Percentiles rank a stretch among this genome's conserved stretches.
Evolutionary conservation across 75 land plant genomes (phyloP).

Genomic region (Cryptomeria japonica): DNA sequence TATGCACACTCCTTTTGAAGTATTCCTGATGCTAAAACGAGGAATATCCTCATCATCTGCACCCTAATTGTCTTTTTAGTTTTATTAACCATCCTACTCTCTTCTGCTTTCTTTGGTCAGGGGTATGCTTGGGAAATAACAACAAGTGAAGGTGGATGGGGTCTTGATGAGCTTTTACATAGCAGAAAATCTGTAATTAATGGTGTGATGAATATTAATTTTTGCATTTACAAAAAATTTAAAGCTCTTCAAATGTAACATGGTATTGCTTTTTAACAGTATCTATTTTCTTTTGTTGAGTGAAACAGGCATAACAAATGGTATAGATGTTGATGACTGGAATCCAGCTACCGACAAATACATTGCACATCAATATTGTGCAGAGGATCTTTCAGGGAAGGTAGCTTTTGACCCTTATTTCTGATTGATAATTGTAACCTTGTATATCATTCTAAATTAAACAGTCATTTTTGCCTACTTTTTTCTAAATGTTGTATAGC

Average conservation of each 20-base stretch:
- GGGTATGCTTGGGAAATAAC: conserved; percentile 98
- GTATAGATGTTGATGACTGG: conserved; percentile 86
- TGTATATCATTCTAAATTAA: neutral
- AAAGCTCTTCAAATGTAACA: neutral
- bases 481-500: neutral
- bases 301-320: conserved; percentile 79
- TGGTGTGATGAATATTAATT: conserved; percentile 39
- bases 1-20: neutral
- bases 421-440: neutral
- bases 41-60: neutral
- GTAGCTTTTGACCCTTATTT: conserved; percentile 22
- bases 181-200: conserved; percentile 67
- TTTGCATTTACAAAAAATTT: neutral
- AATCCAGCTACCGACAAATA: conserved; percentile 71
- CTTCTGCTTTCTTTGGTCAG: conserved; percentile 24
- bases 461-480: neutral
- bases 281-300: neutral
- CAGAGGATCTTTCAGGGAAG: conserved; percentile 83
- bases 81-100: neutral
- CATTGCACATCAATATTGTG: conserved; percentile 51
- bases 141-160: conserved; percentile 87
- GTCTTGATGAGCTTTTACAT: conserved; percentile 70
- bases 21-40: neutral
- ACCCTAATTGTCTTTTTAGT: neutral
- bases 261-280: neutral